These are phyloP conservation scores for Ogataea trehaloabstinens DNA, from an alignment of 805 yeast genomes.

Conservation along the genomic window DNA sequence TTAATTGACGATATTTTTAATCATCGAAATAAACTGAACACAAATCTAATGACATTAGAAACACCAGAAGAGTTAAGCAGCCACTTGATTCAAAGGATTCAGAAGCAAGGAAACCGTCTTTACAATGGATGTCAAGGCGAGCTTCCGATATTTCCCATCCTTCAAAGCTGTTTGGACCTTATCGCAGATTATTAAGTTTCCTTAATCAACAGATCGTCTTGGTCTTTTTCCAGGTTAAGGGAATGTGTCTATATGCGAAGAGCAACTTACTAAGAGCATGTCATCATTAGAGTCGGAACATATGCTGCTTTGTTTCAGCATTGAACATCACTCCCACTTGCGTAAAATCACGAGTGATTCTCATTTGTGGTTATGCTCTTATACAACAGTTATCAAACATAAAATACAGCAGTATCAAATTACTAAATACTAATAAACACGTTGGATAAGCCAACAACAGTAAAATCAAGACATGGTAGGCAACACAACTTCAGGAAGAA, in stretches of 20 bases:
- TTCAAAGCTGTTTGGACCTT: neutral
- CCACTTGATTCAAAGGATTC: no score
- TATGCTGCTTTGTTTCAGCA: no score
- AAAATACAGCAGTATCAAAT: neutral
- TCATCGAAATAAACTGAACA: no score
- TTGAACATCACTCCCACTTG: neutral
- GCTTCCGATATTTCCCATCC: no score
- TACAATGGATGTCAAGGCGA: no score
- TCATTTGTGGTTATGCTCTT: neutral
- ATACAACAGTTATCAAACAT: neutral
- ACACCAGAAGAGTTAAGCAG: no score
- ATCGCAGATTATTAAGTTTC: slow-evolving; percentile 31
- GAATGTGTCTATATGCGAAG: slow-evolving; percentile 34
- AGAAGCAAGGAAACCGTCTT: no score
- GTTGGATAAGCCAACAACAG: slow-evolving; percentile 2
- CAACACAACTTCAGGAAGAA: neutral
- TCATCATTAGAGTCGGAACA: no score
- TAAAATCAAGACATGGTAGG: neutral
- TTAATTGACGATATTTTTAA: no score
- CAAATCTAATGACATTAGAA: no score
- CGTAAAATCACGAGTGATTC: neutral
- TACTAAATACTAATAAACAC: slow-evolving; percentile 4
- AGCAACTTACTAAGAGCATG: slow-evolving; percentile 6
- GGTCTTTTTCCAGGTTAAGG: slow-evolving; percentile 14
- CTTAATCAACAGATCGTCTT: slow-evolving; percentile 12